Evolutionary conservation across 106 monocot species (phyloP), one percentile per base, ranked within the genome.

Genomic region (Xerophyta viscosa): DNA sequence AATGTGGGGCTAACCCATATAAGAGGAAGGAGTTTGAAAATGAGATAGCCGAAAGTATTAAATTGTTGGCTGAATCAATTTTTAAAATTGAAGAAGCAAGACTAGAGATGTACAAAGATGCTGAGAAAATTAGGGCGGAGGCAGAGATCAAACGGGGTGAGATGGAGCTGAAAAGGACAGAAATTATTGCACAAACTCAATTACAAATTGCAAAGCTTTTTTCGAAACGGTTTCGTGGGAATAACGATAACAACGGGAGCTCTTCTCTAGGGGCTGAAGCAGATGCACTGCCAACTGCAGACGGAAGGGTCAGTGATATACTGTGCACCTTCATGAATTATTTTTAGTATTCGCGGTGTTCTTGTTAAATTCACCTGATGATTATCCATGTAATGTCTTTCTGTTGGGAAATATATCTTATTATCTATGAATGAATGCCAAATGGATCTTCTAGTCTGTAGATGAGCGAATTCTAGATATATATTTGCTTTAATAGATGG

Each of bases 131-230:
- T 53, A 69, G 70, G 46, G 67, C 55, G 1, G 80, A 89, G 52
- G 58, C 65, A 1, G 83, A 89, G 64, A 74, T 83, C 15, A 79
- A 73, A 73, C 64, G 70, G 29, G 64, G 72, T 23, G 83, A 89
- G 42, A 72, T 83, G 75, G 88, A 89, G 56, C 72, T 89, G 2
- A 83, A 71, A 66, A 72, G 73, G 41, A 80, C 77, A 0, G 77
- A 89, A 57, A 89, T 89, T 17, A 60, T 89, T 4, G 73, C 89
- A 15, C 60, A 89, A 0, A 80, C 89, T 1, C 89, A 84, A 33
- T 43, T 89, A 58, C 67, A 77, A 62, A 84, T 89, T 18, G 89
- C 80, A 2, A 74, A 80, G 58, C 60, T 89, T 41, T 67, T 80
- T 10, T 56, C 60, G 9, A 64, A 74, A 69, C 71, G 53, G 29